Percentiles rank a stretch among this genome's conserved stretches.
phyloP scores from a whole-genome alignment of 805 yeast species.

The Deakozyma indianensis region DNA sequence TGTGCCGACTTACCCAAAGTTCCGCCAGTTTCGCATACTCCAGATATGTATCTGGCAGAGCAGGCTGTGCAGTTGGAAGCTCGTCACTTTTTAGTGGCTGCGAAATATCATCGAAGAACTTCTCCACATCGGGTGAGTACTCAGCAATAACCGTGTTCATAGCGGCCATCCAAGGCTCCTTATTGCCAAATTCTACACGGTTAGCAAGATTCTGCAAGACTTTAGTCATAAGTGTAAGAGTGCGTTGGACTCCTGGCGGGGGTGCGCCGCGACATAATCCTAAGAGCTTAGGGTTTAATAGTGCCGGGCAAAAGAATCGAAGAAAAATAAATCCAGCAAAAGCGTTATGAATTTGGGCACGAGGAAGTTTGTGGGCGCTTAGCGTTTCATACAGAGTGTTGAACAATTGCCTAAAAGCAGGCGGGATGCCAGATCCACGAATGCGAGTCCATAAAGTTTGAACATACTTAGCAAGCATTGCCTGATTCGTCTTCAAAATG shows the following conservation, averaged over 20 bases:
- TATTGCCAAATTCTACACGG: slow-evolving; percentile 57
- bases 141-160: slow-evolving; percentile 56
- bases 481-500: slow-evolving; percentile 33
- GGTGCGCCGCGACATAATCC: slow-evolving; percentile 59
- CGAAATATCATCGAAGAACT: slow-evolving; percentile 50
- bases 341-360: slow-evolving; percentile 42
- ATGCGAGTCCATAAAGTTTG: slow-evolving; percentile 23
- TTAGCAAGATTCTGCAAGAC: slow-evolving; percentile 62
- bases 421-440: slow-evolving; percentile 11
- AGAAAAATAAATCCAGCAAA: slow-evolving; percentile 73
- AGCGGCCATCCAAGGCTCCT: slow-evolving; percentile 64
- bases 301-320: slow-evolving; percentile 80
- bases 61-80: background rate
- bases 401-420: slow-evolving; percentile 11
- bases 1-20: slow-evolving; percentile 1
- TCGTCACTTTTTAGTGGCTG: background rate
- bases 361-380: slow-evolving; percentile 3
- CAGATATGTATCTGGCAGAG: slow-evolving; percentile 13
- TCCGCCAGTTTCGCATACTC: slow-evolving; percentile 19
- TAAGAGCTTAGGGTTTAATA: slow-evolving; percentile 78
- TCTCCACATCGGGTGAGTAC: slow-evolving; percentile 43
- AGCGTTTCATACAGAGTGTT: slow-evolving; percentile 7
- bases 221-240: slow-evolving; percentile 72
- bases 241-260: slow-evolving; percentile 55
- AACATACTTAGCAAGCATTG: slow-evolving; percentile 34